Base-by-base conservation (phyloP, 176 grass and related monocot species). In the Oryza australiensis region DNA sequence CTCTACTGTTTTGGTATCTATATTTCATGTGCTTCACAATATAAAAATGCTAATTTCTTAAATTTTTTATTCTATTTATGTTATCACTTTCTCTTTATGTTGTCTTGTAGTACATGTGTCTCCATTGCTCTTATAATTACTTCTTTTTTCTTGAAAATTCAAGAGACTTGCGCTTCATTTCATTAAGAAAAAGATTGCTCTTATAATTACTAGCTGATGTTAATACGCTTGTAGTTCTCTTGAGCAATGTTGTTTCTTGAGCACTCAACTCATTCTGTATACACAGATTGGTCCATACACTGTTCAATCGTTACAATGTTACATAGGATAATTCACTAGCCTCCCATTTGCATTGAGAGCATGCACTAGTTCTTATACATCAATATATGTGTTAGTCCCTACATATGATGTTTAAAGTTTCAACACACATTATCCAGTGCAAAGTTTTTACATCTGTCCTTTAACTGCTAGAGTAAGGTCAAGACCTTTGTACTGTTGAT, bases 361-460 rank as follows among this genome's bases (percentile, higher is more conserved):
- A 41, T 12, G 10, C 41, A 42, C 20, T 45, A 78, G n/a, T 41
- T 82, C 64, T 62, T 70, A 1, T 13, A 59, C 53, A 59, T 8
- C 22, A 23, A 59, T 59, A 0, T 64, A 2, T 82, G 55, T 55
- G 43, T 57, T 6, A 10, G 34, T 67, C 34, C 10, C 66, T 11
- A 46, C 46, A 60, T 37, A 60, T 63, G 13, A 29, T 72, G 34
- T 83, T 83, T 65, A 20, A 26, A 51, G 12, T 34, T 74, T 74
- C 35, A 68, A 35, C 10, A 60, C 2, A 62, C 68, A 49, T 68
- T 12, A 59, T 66, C 26, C 26, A 74, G 3, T 78, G 18, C 59
- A 10, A 83, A 35, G 5, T 71, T 82, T 65, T 76, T 27, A 65
- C 57, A 16, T 5, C 5, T 68, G 18, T 53, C 13, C 53, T 72